phyloP scores from a whole-genome alignment of 371 early-diverging fungal species.

The Haplosporangium sp. region DNA sequence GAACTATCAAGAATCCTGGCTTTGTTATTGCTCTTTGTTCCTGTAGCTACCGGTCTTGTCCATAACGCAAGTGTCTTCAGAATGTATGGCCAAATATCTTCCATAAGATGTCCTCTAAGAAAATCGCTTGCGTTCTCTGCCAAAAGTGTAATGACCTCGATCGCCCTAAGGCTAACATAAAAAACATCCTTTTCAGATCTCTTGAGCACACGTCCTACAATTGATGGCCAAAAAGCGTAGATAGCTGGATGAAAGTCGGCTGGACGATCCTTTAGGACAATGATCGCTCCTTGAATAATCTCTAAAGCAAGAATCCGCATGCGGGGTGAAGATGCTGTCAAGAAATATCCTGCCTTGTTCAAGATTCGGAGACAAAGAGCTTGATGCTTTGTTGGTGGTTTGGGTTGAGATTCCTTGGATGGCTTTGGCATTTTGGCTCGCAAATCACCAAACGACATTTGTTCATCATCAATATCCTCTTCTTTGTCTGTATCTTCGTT shows the following conservation, averaged over 20 bases:
- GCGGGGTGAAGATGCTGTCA: slow-evolving; percentile 38
- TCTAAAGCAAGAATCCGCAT: slow-evolving; percentile 43
- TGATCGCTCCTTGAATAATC: slow-evolving; percentile 25
- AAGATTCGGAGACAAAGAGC: slow-evolving; percentile 47
- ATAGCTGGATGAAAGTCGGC: slow-evolving; percentile 45
- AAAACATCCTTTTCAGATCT: slow-evolving; percentile 40
- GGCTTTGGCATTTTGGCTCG: slow-evolving; percentile 30
- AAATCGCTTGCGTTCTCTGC: slow-evolving; percentile 52
- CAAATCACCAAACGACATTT: slow-evolving; percentile 25
- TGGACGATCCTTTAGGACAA: slow-evolving; percentile 39
- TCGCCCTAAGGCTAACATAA: slow-evolving; percentile 46
- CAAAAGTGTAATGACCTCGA: slow-evolving; percentile 43
- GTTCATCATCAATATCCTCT: slow-evolving; percentile 12
- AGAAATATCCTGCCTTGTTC: slow-evolving; percentile 49
- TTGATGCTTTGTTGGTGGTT: slow-evolving; percentile 40
- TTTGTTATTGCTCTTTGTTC: background rate
- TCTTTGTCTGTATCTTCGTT: background rate
- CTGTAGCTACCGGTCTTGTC: slow-evolving; percentile 7
- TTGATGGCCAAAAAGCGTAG: slow-evolving; percentile 42
- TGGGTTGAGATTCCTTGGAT: slow-evolving; percentile 19
- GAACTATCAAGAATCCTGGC: background rate
- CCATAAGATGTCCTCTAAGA: slow-evolving; percentile 32
- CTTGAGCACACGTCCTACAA: slow-evolving; percentile 38
- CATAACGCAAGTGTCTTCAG: slow-evolving; percentile 28
- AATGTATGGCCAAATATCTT: slow-evolving; percentile 54